Evolutionary conservation across 257 asterid genomes (phyloP), one percentile per base, ranked within the genome.

Genomic region (Solanum arcanum): DNA sequence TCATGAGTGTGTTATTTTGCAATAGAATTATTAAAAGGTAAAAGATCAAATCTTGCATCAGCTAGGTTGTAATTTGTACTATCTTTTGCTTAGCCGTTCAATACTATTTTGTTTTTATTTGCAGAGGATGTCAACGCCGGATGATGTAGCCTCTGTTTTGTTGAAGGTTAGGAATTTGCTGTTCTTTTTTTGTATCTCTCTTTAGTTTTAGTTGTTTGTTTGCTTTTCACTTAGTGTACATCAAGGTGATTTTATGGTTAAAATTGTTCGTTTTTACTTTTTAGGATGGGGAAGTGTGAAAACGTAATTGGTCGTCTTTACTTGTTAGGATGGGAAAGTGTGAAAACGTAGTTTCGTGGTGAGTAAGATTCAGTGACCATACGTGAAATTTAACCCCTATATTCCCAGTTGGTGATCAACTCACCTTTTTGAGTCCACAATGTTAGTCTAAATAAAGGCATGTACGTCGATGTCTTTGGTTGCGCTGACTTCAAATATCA

Each of bases 51-150:
- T 73, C 29, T 27, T 37, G 49, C 9, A 39, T 39, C 42, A 39
- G 42, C 9, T 8, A 7, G 42, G 42, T 39, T 39, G 41, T 39
- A 39, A 7, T 35, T 35, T 35, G 39, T 5, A 37, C 42, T 39
- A 39, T 39, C 42, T 39, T 39, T 39, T 39, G 42, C 3, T 39
- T 39, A 7, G 42, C 2, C 42, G 42, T 39, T 39, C 42, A 7
- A 5, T n/a, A 25, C 1, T 25, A 9, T 46, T 37, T 27, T 84
- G 15, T 1, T 60, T 39, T 64, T 84, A 68, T 37, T 68, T 12
- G 86, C 91, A 89, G 92, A 87, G 92, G 87, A 88, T 87, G 27
- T 89, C 87, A 20, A 78, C 84, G 16, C 89, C 87, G 0, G 92
- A 89, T 31, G 91, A 89, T 75, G 86, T 88, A 12, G 74, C 86